Conservation (phyloP, 2,329 filamentous ascomycete genomes). For the Penicillium janthinellum region DNA sequence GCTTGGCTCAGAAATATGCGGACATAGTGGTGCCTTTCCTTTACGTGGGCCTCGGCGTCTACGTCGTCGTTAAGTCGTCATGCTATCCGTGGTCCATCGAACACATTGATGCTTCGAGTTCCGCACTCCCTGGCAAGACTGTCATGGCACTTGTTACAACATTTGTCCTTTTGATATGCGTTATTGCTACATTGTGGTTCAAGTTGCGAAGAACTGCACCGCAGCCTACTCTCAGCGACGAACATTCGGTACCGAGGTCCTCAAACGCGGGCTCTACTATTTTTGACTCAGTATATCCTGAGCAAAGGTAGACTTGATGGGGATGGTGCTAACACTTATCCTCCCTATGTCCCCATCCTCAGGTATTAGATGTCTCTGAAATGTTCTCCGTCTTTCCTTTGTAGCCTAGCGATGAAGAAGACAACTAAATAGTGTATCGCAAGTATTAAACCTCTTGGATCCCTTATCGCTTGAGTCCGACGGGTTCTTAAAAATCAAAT, state of each 20-base stretch:
- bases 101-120: constrained; percentile 2
- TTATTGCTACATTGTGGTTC: neutral
- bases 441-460: neutral
- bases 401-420: neutral
- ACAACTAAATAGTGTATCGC: neutral
- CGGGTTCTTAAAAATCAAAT: neutral
- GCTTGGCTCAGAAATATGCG: constrained; percentile 5
- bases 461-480: neutral
- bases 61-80: constrained; percentile 5
- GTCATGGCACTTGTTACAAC: constrained; percentile 6
- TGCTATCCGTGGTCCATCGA: constrained; percentile 9
- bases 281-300: neutral
- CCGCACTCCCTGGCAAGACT: neutral
- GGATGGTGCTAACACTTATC: neutral
- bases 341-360: neutral
- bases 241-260: neutral
- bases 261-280: neutral
- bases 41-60: constrained; percentile 6
- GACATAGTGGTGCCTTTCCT: constrained; percentile 8
- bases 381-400: neutral
- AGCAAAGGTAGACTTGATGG: neutral
- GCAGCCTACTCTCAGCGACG: neutral
- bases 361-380: neutral
- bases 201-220: neutral
- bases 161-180: constrained; percentile 5